Evolutionary conservation across 495 filamentous ascomycete species (phyloP).

Genomic region (Physcia stellaris): DNA sequence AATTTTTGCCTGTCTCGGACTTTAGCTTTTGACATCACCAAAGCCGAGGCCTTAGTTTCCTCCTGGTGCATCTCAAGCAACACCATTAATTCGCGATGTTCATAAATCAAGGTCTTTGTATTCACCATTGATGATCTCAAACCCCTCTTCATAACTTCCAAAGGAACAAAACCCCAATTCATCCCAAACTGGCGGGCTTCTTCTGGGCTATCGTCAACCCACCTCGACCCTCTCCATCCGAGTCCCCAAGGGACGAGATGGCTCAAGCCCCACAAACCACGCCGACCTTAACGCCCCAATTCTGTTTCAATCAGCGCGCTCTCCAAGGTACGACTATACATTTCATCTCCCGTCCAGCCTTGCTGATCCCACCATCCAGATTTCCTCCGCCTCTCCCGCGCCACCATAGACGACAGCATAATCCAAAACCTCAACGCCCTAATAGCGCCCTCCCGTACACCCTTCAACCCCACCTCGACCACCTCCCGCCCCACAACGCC

Average conservation of each 20-base stretch:
- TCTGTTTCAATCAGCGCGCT: slow-evolving; percentile 80
- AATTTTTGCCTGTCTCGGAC: too few relatives aligned
- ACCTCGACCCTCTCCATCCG: neutral
- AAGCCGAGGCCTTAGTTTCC: too few relatives aligned
- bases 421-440: slow-evolving; percentile 87
- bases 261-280: slow-evolving; percentile 15
- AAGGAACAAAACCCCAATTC: too few relatives aligned
- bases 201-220: neutral
- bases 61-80: too few relatives aligned
- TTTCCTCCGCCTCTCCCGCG: slow-evolving; percentile 80
- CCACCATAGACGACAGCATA: slow-evolving; percentile 83
- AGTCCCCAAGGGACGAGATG: neutral
- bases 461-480: slow-evolving; percentile 75
- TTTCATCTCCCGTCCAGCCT: neutral
- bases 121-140: too few relatives aligned
- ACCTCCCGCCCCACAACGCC: slow-evolving; percentile 38
- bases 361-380: slow-evolving; percentile 36
- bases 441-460: slow-evolving; percentile 52
- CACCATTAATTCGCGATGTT: too few relatives aligned
- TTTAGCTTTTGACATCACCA: too few relatives aligned
- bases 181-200: too few relatives aligned
- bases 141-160: too few relatives aligned
- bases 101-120: too few relatives aligned
- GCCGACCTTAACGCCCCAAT: slow-evolving; percentile 67
- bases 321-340: slow-evolving; percentile 67